Base-by-base conservation (phyloP, 371 early-diverging fungal genomes). In the Circinella umbellata region DNA sequence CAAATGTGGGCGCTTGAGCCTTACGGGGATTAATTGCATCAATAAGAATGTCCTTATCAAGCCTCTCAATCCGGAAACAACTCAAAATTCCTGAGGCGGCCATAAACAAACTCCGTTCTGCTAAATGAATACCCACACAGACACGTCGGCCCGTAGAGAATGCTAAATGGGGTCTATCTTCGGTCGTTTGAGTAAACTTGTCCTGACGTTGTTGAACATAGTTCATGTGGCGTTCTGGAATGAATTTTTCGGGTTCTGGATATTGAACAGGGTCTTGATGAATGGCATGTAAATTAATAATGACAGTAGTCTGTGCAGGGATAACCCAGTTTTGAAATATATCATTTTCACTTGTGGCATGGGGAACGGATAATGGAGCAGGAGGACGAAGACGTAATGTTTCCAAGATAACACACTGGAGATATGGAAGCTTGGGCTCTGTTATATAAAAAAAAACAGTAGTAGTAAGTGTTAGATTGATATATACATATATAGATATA, bases 61-160 rank as follows among this genome's bases (percentile, higher is more conserved):
- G 61, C 14, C 73, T 63, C 48, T 83, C 81, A 34, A 86, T 67
- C 10, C 69, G 73, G 62, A 83, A 83, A 51, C 76, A 76, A 11
- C 82, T 72, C 4, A 84, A 37, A 18, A 85, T 13, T 36, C 71
- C 72, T 9, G 80, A 66, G 5, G 75, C 69, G 7, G 76, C 84
- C 74, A 80, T 75, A 60, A 76, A 86, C 51, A 86, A 8, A 57
- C 62, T 82, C 6, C 85, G 73, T 65, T 84, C 83, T 15, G 86
- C 86, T 7, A 86, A 63, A 64, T 84, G 83, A 51, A 84, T 78
- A 10, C 86, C 86, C 2, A 83, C 82, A 69, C 86, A 86, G 4
- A 77, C 78, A 49, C 86, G 77, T 6, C 86, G 80, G 3, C 86
- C 86, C 4, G 80, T 79, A 3, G 80, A 81, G 63, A 86, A 82